Base-by-base conservation (phyloP, 805 yeast genomes). In the Starmerella sirachaensis region DNA sequence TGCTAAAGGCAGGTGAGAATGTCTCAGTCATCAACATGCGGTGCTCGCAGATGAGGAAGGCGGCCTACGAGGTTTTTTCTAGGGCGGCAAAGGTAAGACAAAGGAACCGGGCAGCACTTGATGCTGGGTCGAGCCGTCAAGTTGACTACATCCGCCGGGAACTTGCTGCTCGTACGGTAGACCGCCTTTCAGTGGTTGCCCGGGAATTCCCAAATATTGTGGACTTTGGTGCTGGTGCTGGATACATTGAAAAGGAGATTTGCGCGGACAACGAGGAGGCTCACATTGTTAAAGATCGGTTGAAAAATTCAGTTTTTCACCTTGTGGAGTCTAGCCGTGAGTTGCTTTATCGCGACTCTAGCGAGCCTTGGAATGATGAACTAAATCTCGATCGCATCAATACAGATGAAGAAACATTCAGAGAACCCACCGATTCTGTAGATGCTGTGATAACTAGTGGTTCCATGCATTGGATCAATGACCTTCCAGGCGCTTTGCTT, bases 381-480 rank as follows among this genome's bases (percentile, higher is more conserved):
- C 61, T 78, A 31, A 53, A 67, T 18, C 50, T 78, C 3, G 59
- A 63, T 14, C 65, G 83, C 31, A 46, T 69, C 0, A 72, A 68
- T 6, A 71, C 69, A 3, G 91, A 83, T 53, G 93, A 83, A 51
- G 94, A 82, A 53, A 32, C 44, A 6, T 49, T 41, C 18, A 38
- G 14, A 30, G 37, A 40, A 11, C 50, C 34, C 24, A 42, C 38
- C 56, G 4, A 67, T 74, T 58, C 64, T 14, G 78, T 68, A 51
- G 86, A 81, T 54, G 79, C 84, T 3, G 79, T 82, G 2, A 55
- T 83, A 3, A 76, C 85, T 2, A 81, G 79, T 54, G 56, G 81
- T 46, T 69, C 81, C 17, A 53, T 83, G 53, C 93, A 83, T 56
- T 83, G 94, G 94, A 74, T 80, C 41, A 83, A 83, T 51, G 86